Percentiles rank a stretch among this genome's conserved stretches.
Evolutionary conservation across 2,329 filamentous ascomycete species (phyloP).

Genomic region (Fusarium papillatum): DNA sequence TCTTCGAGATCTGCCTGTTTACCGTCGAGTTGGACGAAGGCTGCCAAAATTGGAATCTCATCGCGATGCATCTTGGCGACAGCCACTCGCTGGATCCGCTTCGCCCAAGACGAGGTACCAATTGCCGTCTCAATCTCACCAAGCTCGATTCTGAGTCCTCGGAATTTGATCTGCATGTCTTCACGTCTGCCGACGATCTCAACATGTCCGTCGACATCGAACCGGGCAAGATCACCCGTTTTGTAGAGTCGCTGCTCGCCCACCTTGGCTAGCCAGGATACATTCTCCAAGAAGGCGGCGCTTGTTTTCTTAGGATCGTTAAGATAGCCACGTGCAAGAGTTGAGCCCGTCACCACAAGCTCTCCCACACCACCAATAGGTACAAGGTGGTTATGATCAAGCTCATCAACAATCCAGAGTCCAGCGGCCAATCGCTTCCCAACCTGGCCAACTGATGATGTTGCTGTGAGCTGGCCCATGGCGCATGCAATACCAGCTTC

Average conservation of each 20-base stretch:
- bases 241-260: conserved; percentile 14
- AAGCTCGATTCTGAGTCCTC: conserved; percentile 66
- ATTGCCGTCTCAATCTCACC: conserved; percentile 27
- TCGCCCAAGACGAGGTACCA: conserved; percentile 2
- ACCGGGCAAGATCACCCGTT: conserved; percentile 40
- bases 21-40: neutral
- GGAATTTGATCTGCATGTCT: conserved; percentile 68
- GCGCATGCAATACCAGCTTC: conserved; percentile 5
- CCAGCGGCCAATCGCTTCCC: neutral
- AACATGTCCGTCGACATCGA: conserved; percentile 51
- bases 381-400: conserved; percentile 34
- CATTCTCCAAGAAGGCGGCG: conserved; percentile 48
- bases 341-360: conserved; percentile 44
- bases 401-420: conserved; percentile 43
- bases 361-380: conserved; percentile 43
- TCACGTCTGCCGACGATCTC: conserved; percentile 60
- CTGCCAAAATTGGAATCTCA: neutral
- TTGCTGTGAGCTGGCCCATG: neutral
- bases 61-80: neutral
- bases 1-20: neutral
- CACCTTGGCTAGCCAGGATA: conserved; percentile 28
- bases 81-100: neutral
- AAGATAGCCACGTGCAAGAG: conserved; percentile 42
- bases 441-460: neutral
- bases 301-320: conserved; percentile 36